Base-by-base conservation (phyloP, 2,329 filamentous ascomycete genomes). In the Aspergillus arachidicola region DNA sequence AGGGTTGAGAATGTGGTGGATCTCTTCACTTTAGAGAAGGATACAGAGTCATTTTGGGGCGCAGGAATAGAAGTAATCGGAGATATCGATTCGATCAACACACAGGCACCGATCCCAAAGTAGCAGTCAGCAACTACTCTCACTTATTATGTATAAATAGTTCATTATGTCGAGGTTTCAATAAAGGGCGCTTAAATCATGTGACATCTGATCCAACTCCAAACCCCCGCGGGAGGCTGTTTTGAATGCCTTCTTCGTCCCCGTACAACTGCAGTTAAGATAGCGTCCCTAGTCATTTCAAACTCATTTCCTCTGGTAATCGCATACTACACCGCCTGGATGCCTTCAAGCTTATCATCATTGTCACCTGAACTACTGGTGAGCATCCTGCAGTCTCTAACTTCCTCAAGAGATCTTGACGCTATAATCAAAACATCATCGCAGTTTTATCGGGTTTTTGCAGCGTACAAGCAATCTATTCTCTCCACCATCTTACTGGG, bases 291-390 rank as follows among this genome's bases (percentile, higher is more conserved):
- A 9, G 0, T 43, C 41, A 43, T 7, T 12, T 12, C 19, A 5
- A 23, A 6, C 1, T 23, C 1, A 23, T 6, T 6, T 5, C 12
- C 6, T 23, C 4, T 16, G 5, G n/a, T 12, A 4, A n/a, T 45
- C 2, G 11, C 1, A 1, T 10, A 23, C n/a, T 23, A 23, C 12
- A 21, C 43, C n/a, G 2, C 0, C n/a, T 12, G 1, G 10, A 23
- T 45, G 43, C 3, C 43, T 23, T 2, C n/a, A 45, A 14, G 10
- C 12, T 21, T 45, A 23, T 21, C 0, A 3, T 45, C 2, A 2
- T 23, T 45, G 43, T 23, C 11, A 16, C 43, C 21, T 1, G 43
- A 45, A 23, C 6, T 45, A 10, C n/a, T 23, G 10, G 43, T 45
- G 10, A 45, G 23, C 0, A 45, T 45, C 11, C 10, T 45, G 4